phyloP scores from a whole-genome alignment of 805 yeast species.

The Torulaspora maleeae region DNA sequence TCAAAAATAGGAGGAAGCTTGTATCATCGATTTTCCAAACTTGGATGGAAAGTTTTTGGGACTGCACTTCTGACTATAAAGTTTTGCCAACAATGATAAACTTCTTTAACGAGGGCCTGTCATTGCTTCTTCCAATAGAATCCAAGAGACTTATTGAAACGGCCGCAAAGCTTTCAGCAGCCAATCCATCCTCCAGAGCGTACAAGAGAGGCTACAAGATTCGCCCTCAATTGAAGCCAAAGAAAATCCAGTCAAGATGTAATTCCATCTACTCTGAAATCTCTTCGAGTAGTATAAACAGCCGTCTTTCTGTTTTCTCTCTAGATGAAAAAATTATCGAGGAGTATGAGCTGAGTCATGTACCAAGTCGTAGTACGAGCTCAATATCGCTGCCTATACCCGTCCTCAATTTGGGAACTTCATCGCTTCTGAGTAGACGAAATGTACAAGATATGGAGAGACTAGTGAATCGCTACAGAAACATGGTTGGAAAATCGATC shows the following conservation, averaged over 20 bases:
- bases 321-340: constrained; percentile 49
- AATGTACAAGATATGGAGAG: constrained; percentile 41
- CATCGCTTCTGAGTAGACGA: constrained; percentile 36
- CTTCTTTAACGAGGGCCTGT: constrained; percentile 74
- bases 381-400: constrained; percentile 36
- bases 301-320: constrained; percentile 32
- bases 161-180: constrained; percentile 54
- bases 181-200: constrained; percentile 14
- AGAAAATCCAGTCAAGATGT: constrained; percentile 40
- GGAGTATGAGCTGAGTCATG: constrained; percentile 49
- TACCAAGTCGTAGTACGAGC: constrained; percentile 39
- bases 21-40: constrained; percentile 65
- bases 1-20: constrained; percentile 59
- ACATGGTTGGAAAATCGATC: neutral
- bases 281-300: constrained; percentile 21
- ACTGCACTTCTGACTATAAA: constrained; percentile 52
- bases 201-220: constrained; percentile 4
- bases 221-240: constrained; percentile 48
- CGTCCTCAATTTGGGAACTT: constrained; percentile 33
- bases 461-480: constrained; percentile 48
- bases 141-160: constrained; percentile 56
- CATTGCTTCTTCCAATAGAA: constrained; percentile 58
- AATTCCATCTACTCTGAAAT: constrained; percentile 38
- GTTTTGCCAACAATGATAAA: constrained; percentile 67
- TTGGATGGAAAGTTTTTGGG: constrained; percentile 94